A percentile compares a stretch with the other conserved stretches of the same genome.
Conservation (phyloP, 768 basidiomycete genomes). For the Melanogaster broomeanus region DNA sequence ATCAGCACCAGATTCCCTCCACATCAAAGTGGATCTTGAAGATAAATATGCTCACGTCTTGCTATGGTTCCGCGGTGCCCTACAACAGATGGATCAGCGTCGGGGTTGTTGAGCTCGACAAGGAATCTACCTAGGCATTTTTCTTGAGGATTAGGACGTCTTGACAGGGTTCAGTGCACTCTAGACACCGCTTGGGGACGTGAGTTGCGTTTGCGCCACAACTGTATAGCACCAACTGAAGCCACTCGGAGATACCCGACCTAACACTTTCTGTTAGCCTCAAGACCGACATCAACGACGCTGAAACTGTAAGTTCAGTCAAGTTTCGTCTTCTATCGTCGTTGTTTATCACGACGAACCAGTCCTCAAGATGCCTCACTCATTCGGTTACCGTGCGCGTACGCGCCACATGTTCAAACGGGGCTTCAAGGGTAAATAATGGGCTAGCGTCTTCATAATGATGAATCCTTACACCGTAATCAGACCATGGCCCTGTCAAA, state of each 20-base stretch:
- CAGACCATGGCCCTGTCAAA: conserved; percentile 89
- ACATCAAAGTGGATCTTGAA: conserved; percentile 68
- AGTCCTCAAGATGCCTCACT: conserved; percentile 96
- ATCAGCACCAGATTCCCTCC: conserved; percentile 70
- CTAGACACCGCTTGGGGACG: conserved; percentile 32
- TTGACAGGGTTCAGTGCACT: conserved; percentile 27
- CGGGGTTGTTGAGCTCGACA: conserved; percentile 10
- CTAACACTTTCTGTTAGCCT: conserved; percentile 31
- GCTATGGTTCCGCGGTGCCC: conserved; percentile 90
- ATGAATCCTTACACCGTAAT: conserved; percentile 3
- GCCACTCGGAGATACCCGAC: conserved; percentile 68
- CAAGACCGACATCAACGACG: conserved; percentile 53
- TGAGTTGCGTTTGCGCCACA: conserved; percentile 45
- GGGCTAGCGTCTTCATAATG: conserved; percentile 9
- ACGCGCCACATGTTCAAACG: conserved; percentile 99
- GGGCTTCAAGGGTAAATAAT: conserved; percentile 88
- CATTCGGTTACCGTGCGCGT: conserved; percentile 99
- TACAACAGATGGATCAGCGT: conserved; percentile 42
- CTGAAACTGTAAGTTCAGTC: conserved; percentile 43
- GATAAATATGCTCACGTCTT: conserved; percentile 80
- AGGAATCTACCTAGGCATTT: conserved; percentile 81
- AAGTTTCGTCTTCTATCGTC: conserved; percentile 17
- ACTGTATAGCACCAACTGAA: conserved; percentile 63
- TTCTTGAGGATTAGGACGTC: conserved; percentile 54
- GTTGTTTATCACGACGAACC: conserved; percentile 7